Conservation (phyloP, 108 stramenopile species). For the Cyclotella distinguenda region DNA sequence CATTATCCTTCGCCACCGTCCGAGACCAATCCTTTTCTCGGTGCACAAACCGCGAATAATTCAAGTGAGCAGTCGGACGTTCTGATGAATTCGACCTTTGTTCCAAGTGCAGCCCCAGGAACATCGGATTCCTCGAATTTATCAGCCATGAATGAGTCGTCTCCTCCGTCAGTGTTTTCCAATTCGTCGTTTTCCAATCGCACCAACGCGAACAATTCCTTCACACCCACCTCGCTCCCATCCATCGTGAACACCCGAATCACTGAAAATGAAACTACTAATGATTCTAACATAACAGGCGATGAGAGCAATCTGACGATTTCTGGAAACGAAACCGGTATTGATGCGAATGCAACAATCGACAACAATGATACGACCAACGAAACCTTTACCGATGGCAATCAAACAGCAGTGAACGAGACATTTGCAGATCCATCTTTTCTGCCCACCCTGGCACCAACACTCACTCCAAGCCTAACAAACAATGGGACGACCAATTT, state of each 20-base stretch:
- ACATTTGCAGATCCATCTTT: not conserved
- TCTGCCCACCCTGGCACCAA: not conserved
- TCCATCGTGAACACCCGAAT: constrained; percentile 1
- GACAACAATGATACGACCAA: too few species aligned
- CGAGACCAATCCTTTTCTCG: too few species aligned
- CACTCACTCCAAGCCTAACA: not conserved
- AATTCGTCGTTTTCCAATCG: not conserved
- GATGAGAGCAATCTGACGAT: too few species aligned
- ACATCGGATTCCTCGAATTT: not conserved
- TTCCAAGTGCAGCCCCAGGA: constrained; percentile 1
- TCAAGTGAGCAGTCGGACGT: not conserved
- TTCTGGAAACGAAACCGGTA: not conserved
- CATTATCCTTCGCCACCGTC: too few species aligned
- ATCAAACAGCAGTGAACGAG: not conserved
- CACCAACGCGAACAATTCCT: not conserved
- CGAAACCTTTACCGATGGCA: not conserved
- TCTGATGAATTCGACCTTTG: not conserved
- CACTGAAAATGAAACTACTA: not conserved
- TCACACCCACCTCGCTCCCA: not conserved
- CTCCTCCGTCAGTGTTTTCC: not conserved
- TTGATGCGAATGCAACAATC: not conserved
- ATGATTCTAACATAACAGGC: constrained; percentile 5
- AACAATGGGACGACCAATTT: not conserved
- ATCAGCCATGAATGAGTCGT: not conserved
- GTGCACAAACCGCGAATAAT: not conserved